Percentiles rank a stretch among this genome's conserved stretches.
Conservation (phyloP, 2,329 filamentous ascomycete species). For the Fusarium chlamydosporum region DNA sequence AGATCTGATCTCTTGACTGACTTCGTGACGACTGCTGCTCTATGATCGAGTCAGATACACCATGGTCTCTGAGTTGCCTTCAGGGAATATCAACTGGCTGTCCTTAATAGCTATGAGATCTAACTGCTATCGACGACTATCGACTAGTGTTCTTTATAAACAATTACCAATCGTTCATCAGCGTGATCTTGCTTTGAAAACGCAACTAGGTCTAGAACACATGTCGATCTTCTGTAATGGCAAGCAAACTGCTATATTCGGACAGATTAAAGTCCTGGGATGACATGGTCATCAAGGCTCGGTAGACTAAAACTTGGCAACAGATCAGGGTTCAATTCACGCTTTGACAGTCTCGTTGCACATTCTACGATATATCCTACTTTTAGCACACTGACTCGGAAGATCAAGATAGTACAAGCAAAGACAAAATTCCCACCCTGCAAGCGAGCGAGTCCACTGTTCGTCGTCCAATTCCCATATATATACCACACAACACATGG, state of each 20-base stretch:
- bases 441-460: conserved; percentile 6
- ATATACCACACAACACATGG: conserved; percentile 18
- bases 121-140: too few species aligned
- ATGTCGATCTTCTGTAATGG: background rate
- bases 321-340: background rate
- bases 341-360: background rate
- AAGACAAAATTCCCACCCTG: background rate
- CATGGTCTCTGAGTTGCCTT: too few species aligned
- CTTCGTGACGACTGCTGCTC: too few species aligned
- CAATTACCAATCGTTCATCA: background rate
- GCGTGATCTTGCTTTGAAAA: background rate
- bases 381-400: background rate
- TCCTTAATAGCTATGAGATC: background rate
- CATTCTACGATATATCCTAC: background rate
- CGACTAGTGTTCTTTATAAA: background rate
- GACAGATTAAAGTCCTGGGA: background rate
- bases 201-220: background rate
- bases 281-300: background rate
- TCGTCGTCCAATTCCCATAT: background rate
- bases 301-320: background rate
- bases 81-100: too few species aligned
- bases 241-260: background rate
- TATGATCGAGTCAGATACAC: too few species aligned
- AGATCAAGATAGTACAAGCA: background rate
- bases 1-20: too few species aligned